Evolutionary conservation across 2,329 filamentous ascomycete species (phyloP), one percentile per base, ranked within the genome.

Genomic region (Epichloe sylvatica): DNA sequence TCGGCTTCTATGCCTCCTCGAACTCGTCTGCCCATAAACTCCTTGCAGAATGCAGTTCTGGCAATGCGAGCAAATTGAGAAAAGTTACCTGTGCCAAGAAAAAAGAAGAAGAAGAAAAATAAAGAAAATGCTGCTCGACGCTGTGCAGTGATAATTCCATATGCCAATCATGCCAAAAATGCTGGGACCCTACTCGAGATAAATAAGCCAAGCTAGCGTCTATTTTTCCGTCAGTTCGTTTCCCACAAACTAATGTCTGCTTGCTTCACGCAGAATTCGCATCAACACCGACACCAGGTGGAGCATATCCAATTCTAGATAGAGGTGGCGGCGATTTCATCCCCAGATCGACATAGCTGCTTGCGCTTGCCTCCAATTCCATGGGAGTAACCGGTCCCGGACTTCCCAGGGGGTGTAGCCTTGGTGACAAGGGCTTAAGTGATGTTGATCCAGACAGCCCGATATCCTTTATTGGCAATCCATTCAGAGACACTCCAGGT

Each of bases 311-410:
- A 19, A n/a, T 9, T n/a, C 43, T 50, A 4, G 48, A 36, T 6
- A 44, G 15, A 39, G 43, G 21, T 34, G 42, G 41, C 15, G 46
- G 38, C 0, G 30, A 13, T 30, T 37, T 50, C 9, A 47, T 47
- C 3, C 50, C 52, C n/a, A 34, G 52, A 38, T 59, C 56, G 23
- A 71, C 59, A 37, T 75, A 70, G 33, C 67, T 67, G 38, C 63
- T 62, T 9, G 62, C 63, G 13, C 63, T 59, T 0, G 66, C 60
- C 19, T 69, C 71, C 38, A 82, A 61, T 17, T 78, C 75, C 70
- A 81, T 78, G 1, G 78, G 78, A 1, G 78, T 81, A 13, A 81
- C 77, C 0, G 77, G 77, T 0, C 77, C 77, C 0, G 77, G 77
- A 51, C 77, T 80, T 3, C 76, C 75, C 11, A 78, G 58, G 0